Conservation (phyloP, 371 early-diverging fungal genomes). For the Syncephalastrum sp. region DNA sequence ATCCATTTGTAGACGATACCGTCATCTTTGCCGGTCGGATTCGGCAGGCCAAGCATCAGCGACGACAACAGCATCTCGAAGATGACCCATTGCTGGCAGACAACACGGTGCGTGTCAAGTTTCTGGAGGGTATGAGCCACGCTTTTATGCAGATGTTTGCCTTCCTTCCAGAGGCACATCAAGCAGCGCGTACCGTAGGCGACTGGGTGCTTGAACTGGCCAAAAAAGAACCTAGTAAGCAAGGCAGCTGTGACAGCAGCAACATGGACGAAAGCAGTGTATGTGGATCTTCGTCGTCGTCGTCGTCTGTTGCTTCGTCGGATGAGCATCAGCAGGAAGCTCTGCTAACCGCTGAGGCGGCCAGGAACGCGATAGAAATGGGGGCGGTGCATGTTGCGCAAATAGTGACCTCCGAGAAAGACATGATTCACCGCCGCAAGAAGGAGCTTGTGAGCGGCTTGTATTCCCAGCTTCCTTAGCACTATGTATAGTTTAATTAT, state of each 20-base stretch:
- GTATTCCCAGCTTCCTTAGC: slow-evolving; percentile 7
- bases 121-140: slow-evolving; percentile 91
- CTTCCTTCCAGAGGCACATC: slow-evolving; percentile 82
- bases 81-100: slow-evolving; percentile 15
- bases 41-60: slow-evolving; percentile 69
- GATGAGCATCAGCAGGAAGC: too few species aligned
- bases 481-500: too few species aligned
- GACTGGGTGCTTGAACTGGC: slow-evolving; percentile 64
- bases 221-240: slow-evolving; percentile 27
- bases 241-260: slow-evolving; percentile 50
- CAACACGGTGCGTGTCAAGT: slow-evolving; percentile 53
- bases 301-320: too few species aligned
- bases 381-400: slow-evolving; percentile 27
- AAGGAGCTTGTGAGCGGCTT: slow-evolving; percentile 34
- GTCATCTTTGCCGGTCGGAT: slow-evolving; percentile 89
- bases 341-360: background rate
- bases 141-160: slow-evolving; percentile 88
- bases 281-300: background rate
- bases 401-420: slow-evolving; percentile 41
- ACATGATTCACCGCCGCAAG: slow-evolving; percentile 47
- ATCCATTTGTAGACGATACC: slow-evolving; percentile 96
- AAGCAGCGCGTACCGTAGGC: slow-evolving; percentile 62
- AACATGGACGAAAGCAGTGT: background rate
- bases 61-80: slow-evolving; percentile 22
- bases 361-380: background rate